Conservation (phyloP, 306 rosid species). For the Astragalus membranaceus region DNA sequence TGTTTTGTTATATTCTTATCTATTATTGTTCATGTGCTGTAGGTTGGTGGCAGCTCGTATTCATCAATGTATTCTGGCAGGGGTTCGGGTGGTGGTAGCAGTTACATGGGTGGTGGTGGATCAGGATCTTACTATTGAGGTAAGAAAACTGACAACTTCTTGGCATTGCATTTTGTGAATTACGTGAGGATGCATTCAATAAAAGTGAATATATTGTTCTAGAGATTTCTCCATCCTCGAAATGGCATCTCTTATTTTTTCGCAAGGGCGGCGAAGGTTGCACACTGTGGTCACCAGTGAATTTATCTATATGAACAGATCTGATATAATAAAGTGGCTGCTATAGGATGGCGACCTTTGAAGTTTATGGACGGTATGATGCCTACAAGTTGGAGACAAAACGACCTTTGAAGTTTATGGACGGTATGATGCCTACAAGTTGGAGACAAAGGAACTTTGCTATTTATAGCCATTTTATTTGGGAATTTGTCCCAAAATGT, state of each 20-base stretch:
- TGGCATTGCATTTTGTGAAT: constrained; percentile 7
- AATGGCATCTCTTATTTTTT: constrained; percentile 39
- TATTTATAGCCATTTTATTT: constrained; percentile 24
- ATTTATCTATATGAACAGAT: constrained; percentile 83
- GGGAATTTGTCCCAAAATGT: constrained; percentile 17
- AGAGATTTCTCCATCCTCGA: constrained; percentile 35
- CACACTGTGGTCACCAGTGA: constrained; percentile 65
- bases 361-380: constrained; percentile 54
- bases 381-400: constrained; percentile 56
- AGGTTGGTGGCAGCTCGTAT: constrained; percentile 92
- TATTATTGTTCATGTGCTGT: constrained; percentile 19
- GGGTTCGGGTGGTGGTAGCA: constrained; percentile 68
- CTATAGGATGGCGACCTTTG: constrained; percentile 65
- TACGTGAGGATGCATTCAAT: background rate
- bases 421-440: constrained; percentile 45
- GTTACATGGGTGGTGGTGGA: constrained; percentile 84
- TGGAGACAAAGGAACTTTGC: constrained; percentile 48
- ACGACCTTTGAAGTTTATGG: constrained; percentile 60
- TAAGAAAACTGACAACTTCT: constrained; percentile 24
- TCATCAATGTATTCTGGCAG: constrained; percentile 82
- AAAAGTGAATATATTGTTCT: constrained; percentile 13
- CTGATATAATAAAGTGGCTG: constrained; percentile 61
- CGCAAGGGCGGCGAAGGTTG: constrained; percentile 53
- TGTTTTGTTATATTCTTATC: background rate
- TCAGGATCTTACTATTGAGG: constrained; percentile 95